A percentile compares a stretch with the other conserved stretches of the same genome.
Conservation (phyloP, 2,329 filamentous ascomycete species). For the Conoideocrella luteorostrata region DNA sequence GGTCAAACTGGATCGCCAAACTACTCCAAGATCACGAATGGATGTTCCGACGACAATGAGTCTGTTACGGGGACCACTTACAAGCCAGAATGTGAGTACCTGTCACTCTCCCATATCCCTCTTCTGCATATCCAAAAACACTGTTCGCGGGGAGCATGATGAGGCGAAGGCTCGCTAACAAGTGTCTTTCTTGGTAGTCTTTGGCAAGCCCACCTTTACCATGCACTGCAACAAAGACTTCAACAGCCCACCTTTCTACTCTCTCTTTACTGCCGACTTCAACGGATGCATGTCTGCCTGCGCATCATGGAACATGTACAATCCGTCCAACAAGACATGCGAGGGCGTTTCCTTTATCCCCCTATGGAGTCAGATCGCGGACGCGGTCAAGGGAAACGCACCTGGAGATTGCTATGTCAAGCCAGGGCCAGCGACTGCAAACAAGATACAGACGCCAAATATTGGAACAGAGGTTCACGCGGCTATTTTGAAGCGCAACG, state of each 20-base stretch:
- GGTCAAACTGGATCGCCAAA: neutral
- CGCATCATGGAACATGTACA: slow-evolving; percentile 26
- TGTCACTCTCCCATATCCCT: neutral
- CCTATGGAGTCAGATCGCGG: slow-evolving; percentile 7
- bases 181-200: slow-evolving; percentile 27
- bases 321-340: slow-evolving; percentile 7
- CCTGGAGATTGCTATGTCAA: slow-evolving; percentile 9
- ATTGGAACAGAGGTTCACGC: slow-evolving; percentile 7
- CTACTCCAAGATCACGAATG: slow-evolving; percentile 26
- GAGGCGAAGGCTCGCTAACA: neutral
- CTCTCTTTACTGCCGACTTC: slow-evolving; percentile 37
- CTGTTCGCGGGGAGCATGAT: neutral
- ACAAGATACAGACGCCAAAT: slow-evolving; percentile 4
- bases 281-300: slow-evolving; percentile 42
- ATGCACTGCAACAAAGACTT: slow-evolving; percentile 39
- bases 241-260: slow-evolving; percentile 28
- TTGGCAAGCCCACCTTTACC: slow-evolving; percentile 28
- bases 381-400: slow-evolving; percentile 4
- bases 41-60: slow-evolving; percentile 30
- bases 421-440: slow-evolving; percentile 2
- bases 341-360: slow-evolving; percentile 14
- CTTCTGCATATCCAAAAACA: too few species aligned
- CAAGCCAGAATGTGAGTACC: slow-evolving; percentile 2
- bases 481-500: neutral
- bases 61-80: slow-evolving; percentile 23